Conservation (phyloP, 768 basidiomycete species). For the Termitomyces sp. region DNA sequence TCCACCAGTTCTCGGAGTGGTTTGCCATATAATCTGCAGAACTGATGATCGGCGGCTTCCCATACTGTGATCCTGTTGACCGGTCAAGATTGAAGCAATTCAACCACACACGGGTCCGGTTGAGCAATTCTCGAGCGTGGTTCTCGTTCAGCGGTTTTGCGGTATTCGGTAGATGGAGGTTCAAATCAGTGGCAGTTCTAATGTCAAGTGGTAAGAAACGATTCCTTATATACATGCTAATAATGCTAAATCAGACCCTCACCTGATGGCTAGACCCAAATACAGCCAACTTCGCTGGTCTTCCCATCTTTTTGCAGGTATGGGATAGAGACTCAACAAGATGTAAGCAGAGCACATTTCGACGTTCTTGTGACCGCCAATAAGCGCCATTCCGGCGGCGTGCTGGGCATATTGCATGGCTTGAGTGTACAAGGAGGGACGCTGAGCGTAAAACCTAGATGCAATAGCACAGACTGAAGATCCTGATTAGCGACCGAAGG, state of each 20-base stretch:
- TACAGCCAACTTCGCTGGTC: constrained; percentile 90
- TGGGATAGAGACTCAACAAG: constrained; percentile 70
- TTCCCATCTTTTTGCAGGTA: constrained; percentile 78
- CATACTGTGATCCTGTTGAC: constrained; percentile 85
- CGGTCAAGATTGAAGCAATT: constrained; percentile 91
- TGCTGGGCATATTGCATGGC: constrained; percentile 74
- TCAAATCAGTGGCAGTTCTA: constrained; percentile 87
- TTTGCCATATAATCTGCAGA: constrained; percentile 74
- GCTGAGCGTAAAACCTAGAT: constrained; percentile 73
- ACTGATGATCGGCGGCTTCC: constrained; percentile 78
- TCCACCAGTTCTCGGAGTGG: constrained; percentile 71
- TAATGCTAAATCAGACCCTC: constrained; percentile 7
- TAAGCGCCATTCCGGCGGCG: constrained; percentile 74
- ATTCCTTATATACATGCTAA: background rate
- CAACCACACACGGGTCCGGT: constrained; percentile 87
- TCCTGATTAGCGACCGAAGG: background rate
- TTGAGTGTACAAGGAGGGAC: constrained; percentile 65
- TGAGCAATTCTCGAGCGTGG: constrained; percentile 82
- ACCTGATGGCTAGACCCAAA: constrained; percentile 87
- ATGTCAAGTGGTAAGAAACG: constrained; percentile 2
- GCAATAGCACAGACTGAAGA: constrained; percentile 81
- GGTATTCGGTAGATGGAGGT: constrained; percentile 75
- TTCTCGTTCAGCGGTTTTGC: constrained; percentile 75
- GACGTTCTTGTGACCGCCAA: constrained; percentile 74
- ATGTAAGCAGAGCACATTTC: constrained; percentile 87